Evolutionary conservation across 1,139 yeast species (phyloP), one percentile per base, ranked within the genome.

Genomic region (Taphrina confusa): DNA sequence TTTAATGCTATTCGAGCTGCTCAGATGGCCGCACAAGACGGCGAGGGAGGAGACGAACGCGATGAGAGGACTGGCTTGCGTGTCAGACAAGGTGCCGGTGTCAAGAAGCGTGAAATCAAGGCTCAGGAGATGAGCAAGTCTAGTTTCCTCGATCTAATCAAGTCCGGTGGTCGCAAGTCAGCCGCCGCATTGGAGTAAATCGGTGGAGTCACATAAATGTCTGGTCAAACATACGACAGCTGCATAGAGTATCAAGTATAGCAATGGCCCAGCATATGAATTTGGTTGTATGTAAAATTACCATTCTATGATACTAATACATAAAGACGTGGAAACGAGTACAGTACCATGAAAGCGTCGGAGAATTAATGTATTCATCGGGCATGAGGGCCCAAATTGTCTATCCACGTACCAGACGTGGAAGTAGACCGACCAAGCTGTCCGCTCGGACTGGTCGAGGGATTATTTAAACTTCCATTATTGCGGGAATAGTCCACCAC

Each of bases 1-100:
- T 90, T 92, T 73, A 92, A 92, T 71, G 97, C 97, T 1, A 85
- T 92, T 31, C 79, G 90, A 68, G 80, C 88, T 42, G 86, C 96
- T 0, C 98, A 94, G 73, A 78, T 82, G 23, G 80, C 77, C 66
- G 82, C 91, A 14, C 71, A 64, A 44, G 75, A 75, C 23, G 20
- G 39, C 44, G 31, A 42, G 40, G 54, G 36, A 16, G 34, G 52
- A 8, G 30, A 16, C 31, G 50, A 45, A 56, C 23, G 61, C n/a
- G 42, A 30, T 27, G 18, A 37, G 28, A 11, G 42, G 28, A 25
- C 39, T 18, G 49, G 39, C 4, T 30, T 44, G 51, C 30, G 42
- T 18, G 54, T 37, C 46, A 34, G 47, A 25, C 23, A 34, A 14
- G 56, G 54, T 31, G 50, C 54, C 11, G 57, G 54, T 14, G 54